phyloP scores from a whole-genome alignment of 768 basidiomycete species.

The Mycena rosella region DNA sequence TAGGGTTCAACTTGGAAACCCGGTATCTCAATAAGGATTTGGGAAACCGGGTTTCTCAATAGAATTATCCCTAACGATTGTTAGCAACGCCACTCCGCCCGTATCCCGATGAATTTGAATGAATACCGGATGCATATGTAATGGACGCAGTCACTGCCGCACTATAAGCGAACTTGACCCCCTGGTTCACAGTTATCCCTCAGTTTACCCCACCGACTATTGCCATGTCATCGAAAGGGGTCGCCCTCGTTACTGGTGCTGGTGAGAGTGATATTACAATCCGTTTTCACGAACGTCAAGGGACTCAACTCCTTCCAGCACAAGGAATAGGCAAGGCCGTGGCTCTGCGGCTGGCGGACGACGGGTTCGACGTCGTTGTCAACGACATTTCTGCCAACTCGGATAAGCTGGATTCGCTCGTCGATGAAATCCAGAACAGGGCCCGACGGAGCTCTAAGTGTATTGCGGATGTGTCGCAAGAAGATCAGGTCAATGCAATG shows the following conservation, averaged over 20 bases:
- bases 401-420: constrained; percentile 32
- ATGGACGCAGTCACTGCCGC: too few relatives aligned
- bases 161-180: too few relatives aligned
- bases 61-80: too few relatives aligned
- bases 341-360: constrained; percentile 51
- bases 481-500: constrained; percentile 52
- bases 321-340: constrained; percentile 49
- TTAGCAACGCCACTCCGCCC: too few relatives aligned
- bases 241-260: constrained; percentile 52
- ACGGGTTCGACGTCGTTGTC: constrained; percentile 51
- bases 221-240: constrained; percentile 27
- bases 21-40: too few relatives aligned
- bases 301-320: neutral
- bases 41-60: too few relatives aligned
- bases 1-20: too few relatives aligned
- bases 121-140: too few relatives aligned
- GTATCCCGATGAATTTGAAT: too few relatives aligned
- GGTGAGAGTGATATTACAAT: constrained; percentile 41
- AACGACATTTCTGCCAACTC: constrained; percentile 46
- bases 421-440: constrained; percentile 24
- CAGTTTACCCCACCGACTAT: too few relatives aligned
- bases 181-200: too few relatives aligned
- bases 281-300: neutral
- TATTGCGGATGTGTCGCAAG: constrained; percentile 47
- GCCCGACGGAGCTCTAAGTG: constrained; percentile 11